Evolutionary conservation across 192 early-diverging fungal species (phyloP).

Genomic region (Chytriomyces confervae): DNA sequence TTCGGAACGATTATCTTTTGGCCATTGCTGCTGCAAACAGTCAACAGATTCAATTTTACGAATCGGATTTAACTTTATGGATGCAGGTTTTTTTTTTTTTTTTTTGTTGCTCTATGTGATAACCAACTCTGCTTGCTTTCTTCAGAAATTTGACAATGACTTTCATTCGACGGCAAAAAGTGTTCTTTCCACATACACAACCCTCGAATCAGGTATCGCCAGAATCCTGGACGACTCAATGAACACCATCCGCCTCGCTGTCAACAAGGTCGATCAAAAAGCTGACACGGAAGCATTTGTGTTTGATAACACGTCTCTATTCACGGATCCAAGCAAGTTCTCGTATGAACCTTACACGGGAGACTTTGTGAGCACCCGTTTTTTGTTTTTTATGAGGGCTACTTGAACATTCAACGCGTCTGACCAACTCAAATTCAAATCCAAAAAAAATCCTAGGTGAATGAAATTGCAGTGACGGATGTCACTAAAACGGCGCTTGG

Average conservation of each 20-base stretch:
- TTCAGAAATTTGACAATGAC: slow-evolving; percentile 53
- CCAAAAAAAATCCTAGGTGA: neutral
- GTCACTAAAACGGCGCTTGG: slow-evolving; percentile 51
- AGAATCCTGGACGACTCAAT: slow-evolving; percentile 29
- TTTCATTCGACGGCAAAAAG: slow-evolving; percentile 38
- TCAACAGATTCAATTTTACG: slow-evolving; percentile 45
- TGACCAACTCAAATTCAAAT: neutral
- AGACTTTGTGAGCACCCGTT: slow-evolving; percentile 38
- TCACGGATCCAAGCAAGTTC: slow-evolving; percentile 40
- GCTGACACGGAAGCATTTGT: slow-evolving; percentile 44
- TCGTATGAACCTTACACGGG: slow-evolving; percentile 38
- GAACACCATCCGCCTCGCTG: slow-evolving; percentile 10
- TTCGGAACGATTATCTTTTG: slow-evolving; percentile 57
- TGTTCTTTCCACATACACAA: slow-evolving; percentile 37
- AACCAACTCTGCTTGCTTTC: neutral
- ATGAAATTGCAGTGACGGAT: slow-evolving; percentile 50
- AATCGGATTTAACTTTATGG: slow-evolving; percentile 45
- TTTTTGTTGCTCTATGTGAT: neutral
- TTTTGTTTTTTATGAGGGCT: neutral
- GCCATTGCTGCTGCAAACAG: slow-evolving; percentile 44
- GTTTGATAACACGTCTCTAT: slow-evolving; percentile 38
- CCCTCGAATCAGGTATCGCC: slow-evolving; percentile 38
- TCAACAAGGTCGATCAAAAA: slow-evolving; percentile 15
- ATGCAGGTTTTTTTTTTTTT: slow-evolving; percentile 36
- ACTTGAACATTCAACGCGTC: neutral